A percentile compares a stretch with the other conserved stretches of the same genome.
Evolutionary conservation across 2,329 filamentous ascomycete genomes (phyloP).

Genomic region (Neocucurbitaria cava): DNA sequence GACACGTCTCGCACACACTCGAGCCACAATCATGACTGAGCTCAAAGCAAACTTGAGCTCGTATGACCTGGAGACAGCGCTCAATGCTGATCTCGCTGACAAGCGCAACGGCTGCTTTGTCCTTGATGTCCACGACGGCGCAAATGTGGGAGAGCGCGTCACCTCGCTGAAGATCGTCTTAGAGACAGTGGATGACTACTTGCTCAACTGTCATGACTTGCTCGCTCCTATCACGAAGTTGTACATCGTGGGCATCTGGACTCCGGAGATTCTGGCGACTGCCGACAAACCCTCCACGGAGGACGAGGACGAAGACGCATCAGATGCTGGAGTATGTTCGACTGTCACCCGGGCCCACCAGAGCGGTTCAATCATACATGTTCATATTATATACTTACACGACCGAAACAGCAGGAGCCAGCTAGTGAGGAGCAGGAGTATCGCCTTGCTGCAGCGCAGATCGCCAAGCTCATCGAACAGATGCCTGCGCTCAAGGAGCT

Average conservation of each 20-base stretch:
- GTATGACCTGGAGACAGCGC: conserved; percentile 18
- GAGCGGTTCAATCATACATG: background rate
- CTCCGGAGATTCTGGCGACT: background rate
- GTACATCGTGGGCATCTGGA: conserved; percentile 37
- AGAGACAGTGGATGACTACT: conserved; percentile 8
- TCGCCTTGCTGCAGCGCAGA: conserved; percentile 19
- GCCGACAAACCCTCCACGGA: background rate
- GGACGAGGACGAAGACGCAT: background rate
- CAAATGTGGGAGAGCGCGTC: conserved; percentile 5
- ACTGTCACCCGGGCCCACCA: background rate
- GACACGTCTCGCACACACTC: background rate
- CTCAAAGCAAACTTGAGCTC: conserved; percentile 15
- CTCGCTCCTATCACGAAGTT: conserved; percentile 24
- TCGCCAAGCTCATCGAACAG: conserved; percentile 25
- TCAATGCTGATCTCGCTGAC: conserved; percentile 12
- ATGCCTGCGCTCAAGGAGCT: conserved; percentile 35
- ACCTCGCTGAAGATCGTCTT: conserved; percentile 18
- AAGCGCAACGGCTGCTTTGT: conserved; percentile 17
- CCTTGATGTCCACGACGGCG: conserved; percentile 25
- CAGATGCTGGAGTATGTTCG: background rate
- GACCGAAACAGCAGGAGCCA: conserved; percentile 5
- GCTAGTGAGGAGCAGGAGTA: conserved; percentile 23
- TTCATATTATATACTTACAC: background rate
- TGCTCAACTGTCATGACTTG: conserved; percentile 3
- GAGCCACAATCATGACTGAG: conserved; percentile 16